phyloP scores from a whole-genome alignment of 1,284 basidiomycete genomes.

The Microbotryomycetes sp. region DNA sequence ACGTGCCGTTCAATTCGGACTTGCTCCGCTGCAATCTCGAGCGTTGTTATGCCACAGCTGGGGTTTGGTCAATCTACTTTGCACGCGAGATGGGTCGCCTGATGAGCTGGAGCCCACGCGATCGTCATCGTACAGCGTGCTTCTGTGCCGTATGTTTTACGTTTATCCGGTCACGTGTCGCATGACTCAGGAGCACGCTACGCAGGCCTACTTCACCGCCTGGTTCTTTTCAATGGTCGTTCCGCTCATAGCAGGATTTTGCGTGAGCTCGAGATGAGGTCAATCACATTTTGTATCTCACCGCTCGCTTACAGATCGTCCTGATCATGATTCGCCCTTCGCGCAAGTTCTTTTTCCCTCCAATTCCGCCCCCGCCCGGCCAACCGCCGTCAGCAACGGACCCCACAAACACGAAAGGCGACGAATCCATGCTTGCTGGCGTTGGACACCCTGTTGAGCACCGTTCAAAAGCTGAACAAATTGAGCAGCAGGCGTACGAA shows the following conservation, averaged over 20 bases:
- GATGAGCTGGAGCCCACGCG: constrained; percentile 20
- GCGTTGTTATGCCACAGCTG: constrained; percentile 25
- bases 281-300: not conserved
- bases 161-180: not conserved
- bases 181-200: not conserved
- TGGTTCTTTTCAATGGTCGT: constrained; percentile 47
- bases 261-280: constrained; percentile 14
- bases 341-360: constrained; percentile 47
- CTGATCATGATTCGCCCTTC: constrained; percentile 48
- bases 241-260: constrained; percentile 41
- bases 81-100: constrained; percentile 21
- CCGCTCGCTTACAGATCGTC: constrained; percentile 32
- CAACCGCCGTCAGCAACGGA: constrained; percentile 43
- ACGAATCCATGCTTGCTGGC: constrained; percentile 42
- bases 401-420: constrained; percentile 43
- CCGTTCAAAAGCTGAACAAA: constrained; percentile 43
- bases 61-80: constrained; percentile 20
- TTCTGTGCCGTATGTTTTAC: constrained; percentile 17
- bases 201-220: constrained; percentile 45
- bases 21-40: constrained; percentile 39
- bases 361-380: constrained; percentile 39
- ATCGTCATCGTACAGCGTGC: constrained; percentile 15
- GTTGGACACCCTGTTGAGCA: constrained; percentile 41
- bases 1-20: constrained; percentile 44
- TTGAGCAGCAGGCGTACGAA: constrained; percentile 46